Conservation (phyloP, 2,329 filamentous ascomycete genomes). For the Septoria linicola region DNA sequence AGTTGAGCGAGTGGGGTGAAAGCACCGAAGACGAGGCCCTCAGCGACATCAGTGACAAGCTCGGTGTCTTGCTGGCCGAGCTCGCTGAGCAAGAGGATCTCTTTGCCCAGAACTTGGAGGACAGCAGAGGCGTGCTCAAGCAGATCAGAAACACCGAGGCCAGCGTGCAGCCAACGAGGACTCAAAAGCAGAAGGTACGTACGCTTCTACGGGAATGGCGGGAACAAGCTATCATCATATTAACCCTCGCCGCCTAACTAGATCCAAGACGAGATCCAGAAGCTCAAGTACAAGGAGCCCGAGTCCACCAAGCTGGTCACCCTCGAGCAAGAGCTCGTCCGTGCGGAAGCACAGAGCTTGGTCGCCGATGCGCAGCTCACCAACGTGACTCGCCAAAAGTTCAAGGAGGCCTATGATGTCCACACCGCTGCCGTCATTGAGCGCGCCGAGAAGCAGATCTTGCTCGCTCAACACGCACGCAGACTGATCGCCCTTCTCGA, state of each 20-base stretch:
- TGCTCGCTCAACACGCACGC: constrained; percentile 86
- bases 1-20: constrained; percentile 96
- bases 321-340: constrained; percentile 92
- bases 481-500: constrained; percentile 82
- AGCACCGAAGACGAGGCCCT: constrained; percentile 82
- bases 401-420: constrained; percentile 89
- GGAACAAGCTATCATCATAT: no score
- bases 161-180: constrained; percentile 88
- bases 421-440: constrained; percentile 92
- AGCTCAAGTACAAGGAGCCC: constrained; percentile 88
- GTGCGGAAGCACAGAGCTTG: constrained; percentile 91
- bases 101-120: constrained; percentile 84
- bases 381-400: constrained; percentile 91
- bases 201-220: no score
- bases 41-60: constrained; percentile 90
- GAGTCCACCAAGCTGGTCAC: constrained; percentile 76
- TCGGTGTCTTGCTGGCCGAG: constrained; percentile 87
- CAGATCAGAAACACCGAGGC: constrained; percentile 92
- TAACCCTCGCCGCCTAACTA: no score
- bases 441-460: constrained; percentile 93
- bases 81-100: constrained; percentile 90
- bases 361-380: constrained; percentile 95
- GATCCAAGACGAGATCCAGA: constrained; percentile 88
- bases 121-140: constrained; percentile 79
- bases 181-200: constrained; percentile 72